Base-by-base conservation (phyloP, 768 basidiomycete genomes). In the Mycena alexandri region DNA sequence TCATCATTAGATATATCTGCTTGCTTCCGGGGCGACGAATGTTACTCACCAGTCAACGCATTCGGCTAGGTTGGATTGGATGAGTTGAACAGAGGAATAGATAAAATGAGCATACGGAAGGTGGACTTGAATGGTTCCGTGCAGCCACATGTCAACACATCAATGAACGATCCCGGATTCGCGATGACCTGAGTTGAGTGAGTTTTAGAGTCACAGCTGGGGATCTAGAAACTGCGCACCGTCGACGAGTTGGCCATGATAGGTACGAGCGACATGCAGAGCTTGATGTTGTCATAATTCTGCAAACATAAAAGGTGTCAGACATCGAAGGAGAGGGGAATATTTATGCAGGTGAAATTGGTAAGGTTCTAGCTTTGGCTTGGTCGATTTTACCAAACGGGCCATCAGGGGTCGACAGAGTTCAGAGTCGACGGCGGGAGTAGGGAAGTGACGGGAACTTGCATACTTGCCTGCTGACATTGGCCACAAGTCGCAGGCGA, bases 31-130 rank as follows among this genome's bases (percentile, higher is more conserved):
- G 14, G 14, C 38, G 14, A 50, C 5, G 29, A 56, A 46, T 24
- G 55, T 42, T 36, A 72, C 81, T 46, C 56, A 89, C 88, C 90
- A 91, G 72, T 91, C 89, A 43, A 87, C 87, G 65, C 89, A 92
- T 80, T 91, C 88, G 42, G 89, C 89, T 77, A 29, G 3, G 38
- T 38, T 11, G 38, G 52, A 21, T 16, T 16, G 38, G 13, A 44
- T 5, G 25, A 21, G 5, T 69, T 83, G 81, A 34, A 50, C 6
- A 69, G 82, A 83, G 10, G 5, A 16, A 6, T 0, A 80, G 80
- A 62, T 82, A 80, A 44, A 36, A 24, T 14, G 46, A 65, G n/a
- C 61, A 47, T 33, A 71, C 64, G 53, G 53, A 59, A 84, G 12
- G 75, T 76, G 54, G 76, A 67, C 64, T 82, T 76, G 75, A 84